Conservation (phyloP, 352 stramenopile genomes). For the Globisporangium radiosum region DNA sequence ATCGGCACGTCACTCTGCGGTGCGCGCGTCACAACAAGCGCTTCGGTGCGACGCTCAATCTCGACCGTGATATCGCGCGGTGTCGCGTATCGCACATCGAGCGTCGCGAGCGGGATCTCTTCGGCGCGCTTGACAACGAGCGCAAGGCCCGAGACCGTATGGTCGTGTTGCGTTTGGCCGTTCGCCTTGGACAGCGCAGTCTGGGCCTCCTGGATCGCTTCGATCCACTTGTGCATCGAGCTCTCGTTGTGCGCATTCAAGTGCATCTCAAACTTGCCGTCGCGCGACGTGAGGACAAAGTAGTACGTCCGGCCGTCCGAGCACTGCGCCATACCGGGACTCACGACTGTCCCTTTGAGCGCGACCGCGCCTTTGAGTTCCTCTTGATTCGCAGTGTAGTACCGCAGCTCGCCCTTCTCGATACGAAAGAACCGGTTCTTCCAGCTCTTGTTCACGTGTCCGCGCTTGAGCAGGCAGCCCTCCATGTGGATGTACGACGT, state of each 20-base stretch:
- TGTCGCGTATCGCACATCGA: conserved; percentile 50
- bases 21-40: conserved; percentile 58
- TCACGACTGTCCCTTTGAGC: conserved; percentile 77
- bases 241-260: conserved; percentile 74
- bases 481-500: conserved; percentile 86
- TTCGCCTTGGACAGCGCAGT: conserved; percentile 38
- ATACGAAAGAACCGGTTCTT: conserved; percentile 87
- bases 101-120: conserved; percentile 65
- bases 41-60: conserved; percentile 69
- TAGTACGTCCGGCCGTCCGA: conserved; percentile 79
- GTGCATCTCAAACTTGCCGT: conserved; percentile 82
- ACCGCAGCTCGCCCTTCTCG: conserved; percentile 69
- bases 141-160: conserved; percentile 50
- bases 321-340: conserved; percentile 74
- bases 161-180: conserved; percentile 23
- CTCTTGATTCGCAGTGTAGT: conserved; percentile 80
- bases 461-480: conserved; percentile 74
- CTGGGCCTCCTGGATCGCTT: conserved; percentile 75
- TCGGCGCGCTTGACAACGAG: conserved; percentile 73
- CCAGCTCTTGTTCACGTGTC: conserved; percentile 85
- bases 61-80: conserved; percentile 64
- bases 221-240: conserved; percentile 85
- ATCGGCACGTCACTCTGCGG: conserved; percentile 44
- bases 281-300: conserved; percentile 78
- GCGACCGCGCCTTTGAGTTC: conserved; percentile 64